Conservation (phyloP, 108 stramenopile species). For the Cyclotella atomus region DNA sequence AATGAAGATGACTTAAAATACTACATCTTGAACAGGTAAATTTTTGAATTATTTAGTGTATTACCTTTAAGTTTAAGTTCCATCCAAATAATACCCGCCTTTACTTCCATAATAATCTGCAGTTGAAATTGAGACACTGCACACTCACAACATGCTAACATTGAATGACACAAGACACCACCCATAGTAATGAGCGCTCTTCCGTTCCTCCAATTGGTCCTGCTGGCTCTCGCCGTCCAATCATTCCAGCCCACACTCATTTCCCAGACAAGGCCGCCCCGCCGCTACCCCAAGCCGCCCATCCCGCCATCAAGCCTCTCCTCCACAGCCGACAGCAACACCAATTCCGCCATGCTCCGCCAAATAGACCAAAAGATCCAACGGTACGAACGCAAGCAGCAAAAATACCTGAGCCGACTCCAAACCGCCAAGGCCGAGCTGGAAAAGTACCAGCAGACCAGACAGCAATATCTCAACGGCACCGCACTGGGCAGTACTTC, state of each 20-base stretch:
- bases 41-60: too few species aligned
- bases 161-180: too few species aligned
- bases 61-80: too few species aligned
- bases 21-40: too few species aligned
- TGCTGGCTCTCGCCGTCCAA: neutral
- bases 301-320: neutral
- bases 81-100: too few species aligned
- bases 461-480: slow-evolving; percentile 30
- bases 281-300: neutral
- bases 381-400: slow-evolving; percentile 53
- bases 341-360: slow-evolving; percentile 50
- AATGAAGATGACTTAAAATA: too few species aligned
- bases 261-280: too few species aligned
- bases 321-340: neutral
- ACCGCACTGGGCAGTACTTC: too few species aligned
- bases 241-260: neutral
- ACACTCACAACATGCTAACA: too few species aligned
- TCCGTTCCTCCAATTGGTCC: neutral
- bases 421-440: slow-evolving; percentile 56
- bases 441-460: slow-evolving; percentile 43
- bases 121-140: too few species aligned
- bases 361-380: slow-evolving; percentile 77
- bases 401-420: slow-evolving; percentile 60
- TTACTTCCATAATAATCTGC: too few species aligned
- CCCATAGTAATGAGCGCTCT: neutral